phyloP scores from a whole-genome alignment of 495 filamentous ascomycete species.

The Penicillium samsonianum region DNA sequence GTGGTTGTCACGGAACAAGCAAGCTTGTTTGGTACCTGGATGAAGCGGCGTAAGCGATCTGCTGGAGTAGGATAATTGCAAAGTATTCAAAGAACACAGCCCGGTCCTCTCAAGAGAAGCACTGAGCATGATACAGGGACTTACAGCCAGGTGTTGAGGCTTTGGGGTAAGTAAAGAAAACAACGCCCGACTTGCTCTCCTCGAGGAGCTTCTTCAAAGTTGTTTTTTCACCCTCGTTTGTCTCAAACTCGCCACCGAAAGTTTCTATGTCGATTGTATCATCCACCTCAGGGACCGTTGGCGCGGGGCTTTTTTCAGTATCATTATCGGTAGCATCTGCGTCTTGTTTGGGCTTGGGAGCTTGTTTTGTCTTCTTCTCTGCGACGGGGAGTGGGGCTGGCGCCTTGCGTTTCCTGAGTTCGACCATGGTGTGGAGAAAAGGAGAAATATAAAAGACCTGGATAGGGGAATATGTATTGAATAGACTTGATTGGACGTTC shows the following conservation, averaged over 20 bases:
- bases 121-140: conserved; percentile 32
- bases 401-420: conserved; percentile 77
- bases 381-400: conserved; percentile 53
- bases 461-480: background rate
- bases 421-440: conserved; percentile 46
- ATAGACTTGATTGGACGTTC: background rate
- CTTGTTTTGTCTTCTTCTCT: conserved; percentile 55
- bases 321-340: conserved; percentile 33
- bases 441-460: background rate
- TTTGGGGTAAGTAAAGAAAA: conserved; percentile 94
- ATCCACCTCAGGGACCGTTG: conserved; percentile 42
- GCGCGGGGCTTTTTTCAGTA: conserved; percentile 31
- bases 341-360: conserved; percentile 45
- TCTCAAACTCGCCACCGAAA: conserved; percentile 84
- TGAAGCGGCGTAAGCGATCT: conserved; percentile 2
- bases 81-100: background rate
- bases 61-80: conserved; percentile 2
- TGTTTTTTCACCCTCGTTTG: conserved; percentile 75
- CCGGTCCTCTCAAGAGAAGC: background rate
- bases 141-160: conserved; percentile 94
- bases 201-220: conserved; percentile 77
- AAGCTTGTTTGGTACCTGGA: conserved; percentile 87
- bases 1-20: conserved; percentile 86
- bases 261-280: conserved; percentile 63
- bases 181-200: conserved; percentile 79